Conservation (phyloP, 2,329 filamentous ascomycete genomes). For the Aspergillus floridensis region DNA sequence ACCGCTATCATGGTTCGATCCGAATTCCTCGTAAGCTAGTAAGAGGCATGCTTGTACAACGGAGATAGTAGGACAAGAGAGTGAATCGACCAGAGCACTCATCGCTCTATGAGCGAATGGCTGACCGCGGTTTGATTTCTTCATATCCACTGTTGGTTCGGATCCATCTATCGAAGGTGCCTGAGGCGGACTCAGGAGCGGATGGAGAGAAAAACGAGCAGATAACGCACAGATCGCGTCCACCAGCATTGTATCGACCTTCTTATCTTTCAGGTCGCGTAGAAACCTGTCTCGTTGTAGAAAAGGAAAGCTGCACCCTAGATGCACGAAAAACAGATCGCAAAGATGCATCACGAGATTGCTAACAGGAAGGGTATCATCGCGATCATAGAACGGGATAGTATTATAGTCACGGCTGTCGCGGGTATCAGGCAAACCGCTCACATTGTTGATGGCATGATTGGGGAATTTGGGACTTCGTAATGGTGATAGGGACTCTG, state of each 20-base stretch:
- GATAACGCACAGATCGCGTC: constrained; percentile 81
- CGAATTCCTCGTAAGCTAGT: constrained; percentile 86
- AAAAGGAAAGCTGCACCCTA: constrained; percentile 86
- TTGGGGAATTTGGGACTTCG: constrained; percentile 33
- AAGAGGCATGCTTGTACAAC: constrained; percentile 81
- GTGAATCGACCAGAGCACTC: constrained; percentile 76
- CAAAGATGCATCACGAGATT: constrained; percentile 73
- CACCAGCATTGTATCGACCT: constrained; percentile 78
- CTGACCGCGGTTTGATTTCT: constrained; percentile 67
- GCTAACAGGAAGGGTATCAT: constrained; percentile 67
- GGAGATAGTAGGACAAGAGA: constrained; percentile 76
- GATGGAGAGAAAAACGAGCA: constrained; percentile 70
- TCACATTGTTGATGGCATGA: constrained; percentile 16
- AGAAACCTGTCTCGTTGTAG: constrained; percentile 70
- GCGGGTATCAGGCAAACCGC: constrained; percentile 22
- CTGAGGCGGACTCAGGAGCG: constrained; percentile 49
- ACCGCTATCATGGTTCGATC: constrained; percentile 81
- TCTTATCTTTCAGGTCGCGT: constrained; percentile 74
- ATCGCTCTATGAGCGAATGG: constrained; percentile 80
- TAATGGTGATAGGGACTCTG: constrained; percentile 38
- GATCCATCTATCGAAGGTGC: constrained; percentile 52
- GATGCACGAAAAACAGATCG: constrained; percentile 75
- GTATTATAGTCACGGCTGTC: constrained; percentile 38
- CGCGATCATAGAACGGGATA: constrained; percentile 73
- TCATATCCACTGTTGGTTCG: constrained; percentile 31